Evolutionary conservation across 768 basidiomycete species (phyloP), one percentile per base, ranked within the genome.

Genomic region (Lactarius vividus): DNA sequence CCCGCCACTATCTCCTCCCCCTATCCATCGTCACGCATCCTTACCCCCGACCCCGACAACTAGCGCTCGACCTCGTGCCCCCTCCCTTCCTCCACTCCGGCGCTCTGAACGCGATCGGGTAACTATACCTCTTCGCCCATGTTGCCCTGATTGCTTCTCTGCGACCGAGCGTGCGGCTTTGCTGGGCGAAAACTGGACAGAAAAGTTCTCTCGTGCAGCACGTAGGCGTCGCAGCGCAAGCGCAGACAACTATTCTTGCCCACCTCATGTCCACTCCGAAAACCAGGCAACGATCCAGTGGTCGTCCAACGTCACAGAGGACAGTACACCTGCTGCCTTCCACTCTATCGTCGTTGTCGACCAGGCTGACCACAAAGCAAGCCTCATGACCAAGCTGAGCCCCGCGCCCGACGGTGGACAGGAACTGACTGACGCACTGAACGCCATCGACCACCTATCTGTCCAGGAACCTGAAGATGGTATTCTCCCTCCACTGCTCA

Each of bases 41-140:
- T 57, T 20, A n/a, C 40, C 40, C 5, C 61, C 57, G 23, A 29
- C 39, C 8, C 61, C 58, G 23, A 29, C 52, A 33, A 16, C 67
- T 28, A 57, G 52, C 57, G 2, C 63, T 16, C 29, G 59, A 23
- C 46, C 33, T 64, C 70, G 62, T 5, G 69, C 61, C 35, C 63
- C 28, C 62, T 72, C 69, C 28, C 69, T 62, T 60, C 67, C 70
- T n/a, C 62, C 52, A 46, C 68, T 23, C 57, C 64, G 44, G 62
- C 72, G 76, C 23, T 69, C 81, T 18, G 74, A 80, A 46, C 66
- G 33, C 9, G 33, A 33, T 33, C 33, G 75, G 29, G 68, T 79
- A 35, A 91, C 87, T 0, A 75, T 92, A 1, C 91, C 91, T 8
- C 77, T 92, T 18, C 85, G 91, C 52, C 79, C 85, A 15, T 92